Conservation (phyloP, 352 stramenopile species). For the Thraustochytrium striatum region DNA sequence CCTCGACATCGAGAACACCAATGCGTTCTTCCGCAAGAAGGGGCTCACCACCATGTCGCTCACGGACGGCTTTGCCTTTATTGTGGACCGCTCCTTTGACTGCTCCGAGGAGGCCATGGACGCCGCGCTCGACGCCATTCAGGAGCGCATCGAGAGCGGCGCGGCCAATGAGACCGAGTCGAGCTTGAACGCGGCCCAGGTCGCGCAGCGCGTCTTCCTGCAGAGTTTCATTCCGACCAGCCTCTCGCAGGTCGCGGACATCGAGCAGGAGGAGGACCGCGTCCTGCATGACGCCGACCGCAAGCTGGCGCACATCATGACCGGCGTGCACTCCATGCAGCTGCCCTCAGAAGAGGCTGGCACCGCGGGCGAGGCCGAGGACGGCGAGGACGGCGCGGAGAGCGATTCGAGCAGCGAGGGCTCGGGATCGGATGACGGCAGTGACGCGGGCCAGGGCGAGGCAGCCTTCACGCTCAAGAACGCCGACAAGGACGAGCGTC, state of each 20-base stretch:
- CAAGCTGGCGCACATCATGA: slow-evolving; percentile 54
- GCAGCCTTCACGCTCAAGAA: slow-evolving; percentile 59
- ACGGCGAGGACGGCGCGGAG: slow-evolving; percentile 60
- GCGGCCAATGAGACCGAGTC: slow-evolving; percentile 75
- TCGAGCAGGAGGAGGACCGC: slow-evolving; percentile 66
- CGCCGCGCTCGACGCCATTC: slow-evolving; percentile 77
- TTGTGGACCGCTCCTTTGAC: slow-evolving; percentile 30
- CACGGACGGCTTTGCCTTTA: slow-evolving; percentile 51
- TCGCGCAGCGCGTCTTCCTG: slow-evolving; percentile 70
- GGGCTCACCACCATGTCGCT: slow-evolving; percentile 42
- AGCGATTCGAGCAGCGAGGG: not conserved
- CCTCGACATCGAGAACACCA: slow-evolving; percentile 95
- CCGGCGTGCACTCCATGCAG: slow-evolving; percentile 5
- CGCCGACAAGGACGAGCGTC: slow-evolving; percentile 77
- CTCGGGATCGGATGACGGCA: slow-evolving; percentile 45
- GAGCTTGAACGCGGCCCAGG: slow-evolving; percentile 60
- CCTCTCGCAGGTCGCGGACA: slow-evolving; percentile 84
- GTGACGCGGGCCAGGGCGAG: slow-evolving; percentile 42
- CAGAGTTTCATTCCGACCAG: slow-evolving; percentile 86
- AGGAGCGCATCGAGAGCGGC: slow-evolving; percentile 74
- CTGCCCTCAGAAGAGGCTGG: slow-evolving; percentile 54
- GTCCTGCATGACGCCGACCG: slow-evolving; percentile 62
- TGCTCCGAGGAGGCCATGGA: slow-evolving; percentile 68
- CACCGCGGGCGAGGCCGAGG: slow-evolving; percentile 65
- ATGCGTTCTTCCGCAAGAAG: slow-evolving; percentile 88